Evolutionary conservation across 1,139 yeast genomes (phyloP), one percentile per base, ranked within the genome.

Genomic region (Hyphopichia fennica): DNA sequence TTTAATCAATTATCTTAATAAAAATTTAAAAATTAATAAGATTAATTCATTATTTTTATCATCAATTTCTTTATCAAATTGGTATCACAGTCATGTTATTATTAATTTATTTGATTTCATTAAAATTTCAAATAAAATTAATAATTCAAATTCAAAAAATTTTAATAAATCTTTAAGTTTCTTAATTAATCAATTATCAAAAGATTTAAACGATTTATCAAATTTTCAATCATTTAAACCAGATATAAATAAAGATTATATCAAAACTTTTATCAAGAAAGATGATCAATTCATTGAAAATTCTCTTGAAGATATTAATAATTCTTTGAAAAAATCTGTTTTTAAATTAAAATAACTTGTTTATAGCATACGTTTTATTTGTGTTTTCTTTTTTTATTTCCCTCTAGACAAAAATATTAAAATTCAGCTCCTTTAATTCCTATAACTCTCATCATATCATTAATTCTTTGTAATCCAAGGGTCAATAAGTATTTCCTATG

Each of bases 401-500:
- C 14, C n/a, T n/a, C n/a, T n/a, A n/a, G n/a, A n/a, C n/a, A n/a
- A n/a, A n/a, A n/a, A n/a, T n/a, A 11, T 28, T 28, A 38, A 14
- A 38, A 34, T 23, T 28, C 41, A 9, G 29, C 20, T 9, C 33
- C 22, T 9, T 38, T 34, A 16, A 52, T 42, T 7, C 67, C 67
- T 47, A 63, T 40, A 41, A 64, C 49, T 27, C 53, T 48, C 32
- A 62, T 52, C 65, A 60, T 60, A 37, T 62, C 62, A 44, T 59
- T 58, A 23, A 62, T 61, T 39, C 53, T 50, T 16, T 54, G 50
- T 5, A 67, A 56, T 0, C 77, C 79, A 33, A 59, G 56, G 40
- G 56, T 63, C 44, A 73, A 58, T 46, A 73, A 56, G 48, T 71
- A 73, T 48, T 64, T 65, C 34, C 77, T 50, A 41, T 72, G 70